phyloP scores from a whole-genome alignment of 352 stramenopile genomes.

The Phytophthora europaea region DNA sequence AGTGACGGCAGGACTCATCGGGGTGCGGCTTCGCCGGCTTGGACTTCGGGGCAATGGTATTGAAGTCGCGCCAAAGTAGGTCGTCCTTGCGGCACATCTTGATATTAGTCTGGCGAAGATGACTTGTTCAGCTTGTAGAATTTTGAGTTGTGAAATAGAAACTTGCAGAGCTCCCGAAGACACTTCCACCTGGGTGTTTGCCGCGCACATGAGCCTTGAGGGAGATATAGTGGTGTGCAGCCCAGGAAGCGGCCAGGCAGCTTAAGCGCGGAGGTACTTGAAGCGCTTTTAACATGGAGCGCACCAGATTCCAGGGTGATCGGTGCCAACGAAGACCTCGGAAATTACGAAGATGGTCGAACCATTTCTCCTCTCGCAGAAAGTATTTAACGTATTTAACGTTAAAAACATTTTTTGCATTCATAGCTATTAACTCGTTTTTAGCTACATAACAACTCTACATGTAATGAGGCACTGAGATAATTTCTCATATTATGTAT shows the following conservation, averaged over 20 bases:
- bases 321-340: too few relatives aligned
- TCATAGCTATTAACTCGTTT: neutral
- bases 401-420: neutral
- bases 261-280: too few relatives aligned
- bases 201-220: neutral
- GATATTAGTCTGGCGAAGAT: too few relatives aligned
- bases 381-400: neutral
- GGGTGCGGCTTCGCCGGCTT: neutral
- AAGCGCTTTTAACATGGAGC: too few relatives aligned
- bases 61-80: neutral
- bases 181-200: too few relatives aligned
- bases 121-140: neutral
- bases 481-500: too few relatives aligned
- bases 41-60: neutral
- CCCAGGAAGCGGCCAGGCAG: too few relatives aligned
- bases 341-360: neutral
- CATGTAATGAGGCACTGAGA: too few relatives aligned
- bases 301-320: too few relatives aligned
- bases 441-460: neutral
- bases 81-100: conserved; percentile 4
- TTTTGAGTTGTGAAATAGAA: neutral
- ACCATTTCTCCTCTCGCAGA: neutral
- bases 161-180: neutral
- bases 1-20: conserved; percentile 4
- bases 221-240: too few relatives aligned